Evolutionary conservation across 352 stramenopile species (phyloP).

Genomic region (Globisporangium sylvaticum): DNA sequence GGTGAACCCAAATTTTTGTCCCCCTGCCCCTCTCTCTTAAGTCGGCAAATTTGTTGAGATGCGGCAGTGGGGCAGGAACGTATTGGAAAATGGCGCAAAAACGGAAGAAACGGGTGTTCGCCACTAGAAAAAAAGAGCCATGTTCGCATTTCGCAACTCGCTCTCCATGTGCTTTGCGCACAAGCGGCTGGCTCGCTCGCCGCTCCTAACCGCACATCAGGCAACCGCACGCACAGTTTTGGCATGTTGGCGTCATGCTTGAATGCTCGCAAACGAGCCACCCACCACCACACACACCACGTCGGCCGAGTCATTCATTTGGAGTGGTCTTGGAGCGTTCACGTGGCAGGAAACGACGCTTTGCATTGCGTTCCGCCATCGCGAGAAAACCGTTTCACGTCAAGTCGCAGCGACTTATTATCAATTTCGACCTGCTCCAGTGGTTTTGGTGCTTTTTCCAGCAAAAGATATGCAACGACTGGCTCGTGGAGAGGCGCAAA

Average conservation of each 20-base stretch:
- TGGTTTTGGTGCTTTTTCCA: too few species aligned
- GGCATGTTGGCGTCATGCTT: background rate
- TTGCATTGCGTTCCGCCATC: background rate
- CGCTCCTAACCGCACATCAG: background rate
- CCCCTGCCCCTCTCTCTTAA: background rate
- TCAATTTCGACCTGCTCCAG: too few species aligned
- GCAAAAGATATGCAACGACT: background rate
- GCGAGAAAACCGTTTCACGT: background rate
- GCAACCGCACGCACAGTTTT: background rate
- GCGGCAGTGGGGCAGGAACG: background rate
- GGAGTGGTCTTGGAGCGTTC: background rate
- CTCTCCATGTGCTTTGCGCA: background rate
- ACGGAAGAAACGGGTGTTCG: background rate
- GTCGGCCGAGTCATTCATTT: background rate
- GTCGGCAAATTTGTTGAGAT: background rate
- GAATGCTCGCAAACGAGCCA: background rate
- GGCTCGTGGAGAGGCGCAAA: background rate
- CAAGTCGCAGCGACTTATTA: too few species aligned
- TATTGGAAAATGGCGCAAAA: background rate
- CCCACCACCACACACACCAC: background rate
- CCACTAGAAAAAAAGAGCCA: background rate
- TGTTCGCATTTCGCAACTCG: background rate
- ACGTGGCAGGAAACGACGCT: background rate
- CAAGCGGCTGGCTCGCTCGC: background rate
- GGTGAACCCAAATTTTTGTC: background rate